phyloP scores from a whole-genome alignment of 352 stramenopile genomes.

The Pythium dissimile region DNA sequence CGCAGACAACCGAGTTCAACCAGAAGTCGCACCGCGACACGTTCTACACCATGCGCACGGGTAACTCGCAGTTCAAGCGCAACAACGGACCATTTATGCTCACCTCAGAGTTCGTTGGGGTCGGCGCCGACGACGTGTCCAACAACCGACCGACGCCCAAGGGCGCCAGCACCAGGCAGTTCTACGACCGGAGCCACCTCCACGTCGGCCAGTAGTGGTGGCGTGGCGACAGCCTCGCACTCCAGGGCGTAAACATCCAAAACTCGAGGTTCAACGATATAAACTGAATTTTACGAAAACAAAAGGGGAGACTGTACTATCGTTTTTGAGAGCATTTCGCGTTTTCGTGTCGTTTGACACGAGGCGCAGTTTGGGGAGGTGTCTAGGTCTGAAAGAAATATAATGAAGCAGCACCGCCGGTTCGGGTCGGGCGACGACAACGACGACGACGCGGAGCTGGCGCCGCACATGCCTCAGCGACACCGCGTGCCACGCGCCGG shows the following conservation, averaged over 20 bases:
- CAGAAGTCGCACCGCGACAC: constrained; percentile 80
- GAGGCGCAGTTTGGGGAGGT: constrained; percentile 4
- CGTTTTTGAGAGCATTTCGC: not conserved
- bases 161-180: constrained; percentile 77
- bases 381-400: not conserved
- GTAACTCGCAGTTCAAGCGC: constrained; percentile 72
- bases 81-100: constrained; percentile 83
- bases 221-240: too few relatives aligned
- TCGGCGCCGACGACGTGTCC: constrained; percentile 58
- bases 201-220: constrained; percentile 25
- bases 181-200: constrained; percentile 80
- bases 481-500: constrained; percentile 20
- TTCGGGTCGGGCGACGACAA: constrained; percentile 13
- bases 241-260: too few relatives aligned
- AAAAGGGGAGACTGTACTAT: too few relatives aligned
- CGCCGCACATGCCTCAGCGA: constrained; percentile 1
- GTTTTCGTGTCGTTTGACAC: not conserved
- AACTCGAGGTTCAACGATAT: too few relatives aligned
- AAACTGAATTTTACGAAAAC: too few relatives aligned
- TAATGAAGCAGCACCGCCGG: constrained; percentile 18
- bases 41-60: constrained; percentile 79
- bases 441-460: constrained; percentile 15
- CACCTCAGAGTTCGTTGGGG: constrained; percentile 60
- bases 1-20: constrained; percentile 80
- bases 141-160: constrained; percentile 54